Conservation (phyloP, 2,329 filamentous ascomycete genomes). For the Triangularia verruculosa region DNA sequence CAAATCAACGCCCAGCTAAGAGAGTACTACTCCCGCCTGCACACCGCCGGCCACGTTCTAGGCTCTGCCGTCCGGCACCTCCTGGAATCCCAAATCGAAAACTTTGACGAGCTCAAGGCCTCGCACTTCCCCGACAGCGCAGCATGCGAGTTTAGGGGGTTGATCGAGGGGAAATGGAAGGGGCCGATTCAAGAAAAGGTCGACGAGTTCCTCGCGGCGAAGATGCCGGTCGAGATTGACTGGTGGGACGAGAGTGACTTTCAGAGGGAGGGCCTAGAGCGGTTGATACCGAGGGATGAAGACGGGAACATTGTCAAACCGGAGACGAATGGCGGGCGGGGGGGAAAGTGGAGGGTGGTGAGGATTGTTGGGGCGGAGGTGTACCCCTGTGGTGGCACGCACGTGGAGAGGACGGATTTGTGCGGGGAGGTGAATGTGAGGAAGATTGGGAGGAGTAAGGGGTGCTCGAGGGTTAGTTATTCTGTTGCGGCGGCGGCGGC, state of each 20-base stretch:
- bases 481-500: slow-evolving; percentile 5
- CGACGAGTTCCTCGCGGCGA: slow-evolving; percentile 54
- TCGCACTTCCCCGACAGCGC: slow-evolving; percentile 68
- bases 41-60: slow-evolving; percentile 72
- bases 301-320: slow-evolving; percentile 29
- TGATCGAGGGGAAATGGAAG: slow-evolving; percentile 63
- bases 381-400: slow-evolving; percentile 74
- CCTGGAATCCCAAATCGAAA: slow-evolving; percentile 47
- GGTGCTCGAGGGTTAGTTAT: slow-evolving; percentile 58
- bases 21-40: slow-evolving; percentile 65
- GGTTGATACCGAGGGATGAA: slow-evolving; percentile 49
- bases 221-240: slow-evolving; percentile 55
- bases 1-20: slow-evolving; percentile 51
- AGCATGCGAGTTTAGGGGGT: slow-evolving; percentile 64
- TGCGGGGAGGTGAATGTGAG: slow-evolving; percentile 61
- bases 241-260: slow-evolving; percentile 68
- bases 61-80: slow-evolving; percentile 64
- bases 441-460: slow-evolving; percentile 65
- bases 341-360: slow-evolving; percentile 63
- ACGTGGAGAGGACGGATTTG: slow-evolving; percentile 59
- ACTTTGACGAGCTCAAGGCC: slow-evolving; percentile 66
- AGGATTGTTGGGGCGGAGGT: slow-evolving; percentile 65
- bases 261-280: slow-evolving; percentile 48
- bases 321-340: slow-evolving; percentile 23
- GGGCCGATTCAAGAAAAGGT: slow-evolving; percentile 58